A percentile compares a stretch with the other conserved stretches of the same genome.
Evolutionary conservation across 2,329 filamentous ascomycete species (phyloP).

Genomic region (Diaporthe longicolla): DNA sequence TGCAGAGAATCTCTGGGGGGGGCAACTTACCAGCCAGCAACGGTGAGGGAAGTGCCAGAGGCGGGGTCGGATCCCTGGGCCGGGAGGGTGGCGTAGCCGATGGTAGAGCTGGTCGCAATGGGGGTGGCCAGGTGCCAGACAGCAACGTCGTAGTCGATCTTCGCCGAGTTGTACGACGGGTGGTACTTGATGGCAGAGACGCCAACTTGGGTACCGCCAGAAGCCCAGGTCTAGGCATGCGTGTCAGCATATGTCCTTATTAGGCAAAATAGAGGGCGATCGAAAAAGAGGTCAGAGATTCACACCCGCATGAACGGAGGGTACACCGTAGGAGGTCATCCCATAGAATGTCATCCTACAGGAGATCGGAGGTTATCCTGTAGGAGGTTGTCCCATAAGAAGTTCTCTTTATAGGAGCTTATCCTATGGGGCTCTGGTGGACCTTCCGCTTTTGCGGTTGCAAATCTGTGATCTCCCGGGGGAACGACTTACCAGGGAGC

Average conservation of each 20-base stretch:
- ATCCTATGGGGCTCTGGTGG: too few species aligned
- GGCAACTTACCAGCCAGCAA: slow-evolving; percentile 52
- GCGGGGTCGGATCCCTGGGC: slow-evolving; percentile 48
- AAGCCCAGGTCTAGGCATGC: slow-evolving; percentile 44
- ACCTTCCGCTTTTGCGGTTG: too few species aligned
- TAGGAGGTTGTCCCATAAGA: too few species aligned
- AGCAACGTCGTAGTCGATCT: slow-evolving; percentile 49
- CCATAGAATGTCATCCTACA: too few species aligned
- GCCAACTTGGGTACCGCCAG: slow-evolving; percentile 47
- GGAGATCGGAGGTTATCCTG: too few species aligned
- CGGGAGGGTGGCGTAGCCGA: slow-evolving; percentile 48
- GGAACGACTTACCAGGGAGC: slow-evolving; percentile 41
- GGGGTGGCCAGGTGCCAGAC: slow-evolving; percentile 50
- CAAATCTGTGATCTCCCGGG: too few species aligned
- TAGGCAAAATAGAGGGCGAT: not conserved
- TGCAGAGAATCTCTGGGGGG: too few species aligned
- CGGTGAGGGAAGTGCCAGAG: slow-evolving; percentile 43
- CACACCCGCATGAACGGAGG: too few species aligned
- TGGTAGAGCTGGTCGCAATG: slow-evolving; percentile 45
- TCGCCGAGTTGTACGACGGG: slow-evolving; percentile 45
- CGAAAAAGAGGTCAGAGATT: too few species aligned
- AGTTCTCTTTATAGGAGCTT: too few species aligned
- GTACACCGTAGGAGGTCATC: too few species aligned
- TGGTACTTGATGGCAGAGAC: slow-evolving; percentile 47
- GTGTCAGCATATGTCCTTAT: not conserved